phyloP scores from a whole-genome alignment of 2,329 filamentous ascomycete genomes.

The Beauveria caledonica region DNA sequence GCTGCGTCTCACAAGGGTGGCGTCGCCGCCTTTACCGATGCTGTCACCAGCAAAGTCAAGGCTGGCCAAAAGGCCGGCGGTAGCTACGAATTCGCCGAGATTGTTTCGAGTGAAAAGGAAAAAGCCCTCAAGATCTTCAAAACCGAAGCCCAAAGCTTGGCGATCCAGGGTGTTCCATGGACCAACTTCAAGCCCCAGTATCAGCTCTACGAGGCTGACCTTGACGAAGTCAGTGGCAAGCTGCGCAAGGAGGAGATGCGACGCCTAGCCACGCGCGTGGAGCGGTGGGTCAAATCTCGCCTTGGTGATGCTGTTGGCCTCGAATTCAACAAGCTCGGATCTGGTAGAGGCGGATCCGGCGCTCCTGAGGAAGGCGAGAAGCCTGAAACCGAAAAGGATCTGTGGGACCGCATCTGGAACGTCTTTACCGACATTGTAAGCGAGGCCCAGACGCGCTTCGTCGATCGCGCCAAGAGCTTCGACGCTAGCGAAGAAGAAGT shows the following conservation, averaged over 20 bases:
- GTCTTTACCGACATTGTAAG: constrained; percentile 75
- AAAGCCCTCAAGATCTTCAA: constrained; percentile 69
- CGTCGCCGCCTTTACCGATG: constrained; percentile 75
- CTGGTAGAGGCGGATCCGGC: constrained; percentile 72
- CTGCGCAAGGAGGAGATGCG: constrained; percentile 95
- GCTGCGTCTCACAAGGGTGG: constrained; percentile 83
- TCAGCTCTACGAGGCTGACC: constrained; percentile 75
- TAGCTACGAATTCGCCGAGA: constrained; percentile 89
- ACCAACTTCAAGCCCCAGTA: constrained; percentile 78
- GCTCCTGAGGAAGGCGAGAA: constrained; percentile 72
- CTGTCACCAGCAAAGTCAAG: constrained; percentile 82
- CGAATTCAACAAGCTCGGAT: constrained; percentile 93
- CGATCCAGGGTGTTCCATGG: constrained; percentile 77
- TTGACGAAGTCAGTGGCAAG: constrained; percentile 78
- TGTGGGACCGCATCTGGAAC: constrained; percentile 94
- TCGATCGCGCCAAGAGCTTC: constrained; percentile 83
- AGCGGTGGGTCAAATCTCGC: constrained; percentile 86
- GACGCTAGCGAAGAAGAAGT: constrained; percentile 89
- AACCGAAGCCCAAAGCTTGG: constrained; percentile 62
- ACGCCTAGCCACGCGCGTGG: constrained; percentile 78
- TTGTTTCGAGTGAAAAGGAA: constrained; percentile 76
- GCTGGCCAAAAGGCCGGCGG: constrained; percentile 85
- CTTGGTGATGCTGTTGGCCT: constrained; percentile 81
- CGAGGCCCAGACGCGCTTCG: constrained; percentile 79
- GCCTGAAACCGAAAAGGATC: constrained; percentile 65